phyloP scores from a whole-genome alignment of 768 basidiomycete genomes.

The Paxillus rubicundulus region DNA sequence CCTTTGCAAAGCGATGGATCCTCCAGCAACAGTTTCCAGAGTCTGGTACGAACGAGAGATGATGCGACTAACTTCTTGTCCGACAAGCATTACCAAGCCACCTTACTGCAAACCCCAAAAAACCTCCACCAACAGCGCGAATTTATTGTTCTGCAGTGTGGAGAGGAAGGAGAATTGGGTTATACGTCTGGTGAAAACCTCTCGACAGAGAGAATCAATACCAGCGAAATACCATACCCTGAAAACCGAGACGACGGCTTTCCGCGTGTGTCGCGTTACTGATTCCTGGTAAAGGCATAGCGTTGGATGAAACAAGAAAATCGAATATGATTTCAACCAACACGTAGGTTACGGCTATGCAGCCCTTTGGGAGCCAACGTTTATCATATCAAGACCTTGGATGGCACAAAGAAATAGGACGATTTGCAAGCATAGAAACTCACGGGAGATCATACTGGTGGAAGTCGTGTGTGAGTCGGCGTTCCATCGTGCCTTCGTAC shows the following conservation, averaged over 20 bases:
- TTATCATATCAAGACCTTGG: too few species aligned
- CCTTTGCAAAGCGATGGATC: not conserved
- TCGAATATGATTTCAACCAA: not conserved
- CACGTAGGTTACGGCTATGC: not conserved
- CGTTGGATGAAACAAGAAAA: not conserved
- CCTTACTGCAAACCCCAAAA: not conserved
- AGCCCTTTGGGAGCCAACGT: not conserved
- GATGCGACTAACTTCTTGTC: not conserved
- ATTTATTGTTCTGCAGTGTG: not conserved
- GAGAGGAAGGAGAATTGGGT: not conserved
- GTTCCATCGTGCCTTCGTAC: too few species aligned
- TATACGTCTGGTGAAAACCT: not conserved
- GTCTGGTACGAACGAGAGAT: not conserved
- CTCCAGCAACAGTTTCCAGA: not conserved
- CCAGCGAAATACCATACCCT: not conserved
- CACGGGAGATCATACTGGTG: too few species aligned
- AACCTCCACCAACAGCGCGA: not conserved
- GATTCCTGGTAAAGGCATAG: not conserved
- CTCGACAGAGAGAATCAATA: not conserved
- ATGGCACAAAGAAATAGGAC: too few species aligned
- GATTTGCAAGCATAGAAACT: too few species aligned
- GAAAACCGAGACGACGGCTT: not conserved
- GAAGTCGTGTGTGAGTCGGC: too few species aligned
- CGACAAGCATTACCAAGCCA: not conserved
- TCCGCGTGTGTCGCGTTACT: not conserved